phyloP scores from a whole-genome alignment of 1,284 basidiomycete genomes.

The Wolfiporia cocos region DNA sequence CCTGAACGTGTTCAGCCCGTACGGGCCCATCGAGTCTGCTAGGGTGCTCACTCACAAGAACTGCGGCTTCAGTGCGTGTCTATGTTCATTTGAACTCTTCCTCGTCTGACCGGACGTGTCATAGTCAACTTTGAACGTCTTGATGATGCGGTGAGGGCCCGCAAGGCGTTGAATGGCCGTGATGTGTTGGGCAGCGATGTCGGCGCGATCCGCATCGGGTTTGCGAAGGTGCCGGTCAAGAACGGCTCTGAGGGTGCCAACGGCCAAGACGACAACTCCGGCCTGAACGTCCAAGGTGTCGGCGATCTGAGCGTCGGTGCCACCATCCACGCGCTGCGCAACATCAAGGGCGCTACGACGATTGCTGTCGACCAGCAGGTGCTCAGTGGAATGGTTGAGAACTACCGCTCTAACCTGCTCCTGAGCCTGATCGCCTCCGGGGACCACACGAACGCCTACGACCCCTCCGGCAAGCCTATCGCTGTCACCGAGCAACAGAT shows the following conservation, averaged over 20 bases:
- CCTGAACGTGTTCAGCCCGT: slow-evolving; percentile 90
- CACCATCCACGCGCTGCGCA: slow-evolving; percentile 79
- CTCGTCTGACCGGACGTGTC: slow-evolving; percentile 6
- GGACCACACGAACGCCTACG: slow-evolving; percentile 60
- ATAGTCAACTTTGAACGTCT: slow-evolving; percentile 94
- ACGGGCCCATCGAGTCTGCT: slow-evolving; percentile 95
- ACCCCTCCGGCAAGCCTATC: slow-evolving; percentile 51
- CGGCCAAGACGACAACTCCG: slow-evolving; percentile 54
- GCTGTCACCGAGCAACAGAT: slow-evolving; percentile 88
- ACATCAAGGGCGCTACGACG: slow-evolving; percentile 81
- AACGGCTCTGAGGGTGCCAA: slow-evolving; percentile 64
- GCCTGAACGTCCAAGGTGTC: slow-evolving; percentile 67
- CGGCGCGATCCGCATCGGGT: slow-evolving; percentile 93
- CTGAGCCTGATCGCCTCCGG: slow-evolving; percentile 87
- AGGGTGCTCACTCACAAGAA: slow-evolving; percentile 96
- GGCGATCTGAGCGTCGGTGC: slow-evolving; percentile 79
- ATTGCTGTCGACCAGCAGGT: slow-evolving; percentile 91
- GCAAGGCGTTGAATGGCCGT: slow-evolving; percentile 91
- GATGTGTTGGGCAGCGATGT: slow-evolving; percentile 95
- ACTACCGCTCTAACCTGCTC: slow-evolving; percentile 88
- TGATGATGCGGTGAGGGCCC: slow-evolving; percentile 92
- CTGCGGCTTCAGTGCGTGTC: slow-evolving; percentile 80
- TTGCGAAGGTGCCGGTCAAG: slow-evolving; percentile 92
- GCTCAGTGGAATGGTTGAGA: slow-evolving; percentile 84
- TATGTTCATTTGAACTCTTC: slow-evolving; percentile 8